Conservation (phyloP, 2,329 filamentous ascomycete species). For the Calonectria crousiana region DNA sequence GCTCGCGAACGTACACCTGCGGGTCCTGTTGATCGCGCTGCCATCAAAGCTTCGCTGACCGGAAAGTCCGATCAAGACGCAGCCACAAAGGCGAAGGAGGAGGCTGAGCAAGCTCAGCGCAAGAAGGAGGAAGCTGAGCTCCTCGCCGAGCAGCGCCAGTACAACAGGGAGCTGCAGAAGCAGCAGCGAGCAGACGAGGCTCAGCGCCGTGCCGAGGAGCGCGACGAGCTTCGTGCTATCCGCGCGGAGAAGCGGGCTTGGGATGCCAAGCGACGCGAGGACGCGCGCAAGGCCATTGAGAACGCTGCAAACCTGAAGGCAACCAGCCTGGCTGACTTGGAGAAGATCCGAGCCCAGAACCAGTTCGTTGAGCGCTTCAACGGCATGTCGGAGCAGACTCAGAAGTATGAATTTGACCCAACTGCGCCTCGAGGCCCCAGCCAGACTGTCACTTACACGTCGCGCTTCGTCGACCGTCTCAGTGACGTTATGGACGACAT, state of each 20-base stretch:
- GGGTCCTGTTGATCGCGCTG: background rate
- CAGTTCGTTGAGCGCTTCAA: background rate
- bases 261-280: background rate
- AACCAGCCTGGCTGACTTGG: background rate
- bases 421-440: background rate
- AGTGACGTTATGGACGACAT: constrained; percentile 21
- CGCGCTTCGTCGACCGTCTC: background rate
- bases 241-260: background rate
- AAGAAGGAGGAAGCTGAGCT: background rate
- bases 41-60: background rate
- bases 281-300: background rate
- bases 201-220: background rate
- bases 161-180: background rate
- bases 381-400: background rate
- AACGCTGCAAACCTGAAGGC: background rate
- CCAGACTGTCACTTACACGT: background rate
- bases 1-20: background rate
- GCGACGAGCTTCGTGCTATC: background rate
- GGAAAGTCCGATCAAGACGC: background rate
- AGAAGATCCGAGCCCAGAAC: constrained; percentile 1
- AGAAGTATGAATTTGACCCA: background rate
- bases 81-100: background rate
- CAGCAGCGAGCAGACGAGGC: background rate
- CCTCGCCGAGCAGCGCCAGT: background rate
- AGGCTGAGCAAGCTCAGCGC: background rate